Evolutionary conservation across 305 asterid species (phyloP).

Genomic region (Fraxinus floribunda): DNA sequence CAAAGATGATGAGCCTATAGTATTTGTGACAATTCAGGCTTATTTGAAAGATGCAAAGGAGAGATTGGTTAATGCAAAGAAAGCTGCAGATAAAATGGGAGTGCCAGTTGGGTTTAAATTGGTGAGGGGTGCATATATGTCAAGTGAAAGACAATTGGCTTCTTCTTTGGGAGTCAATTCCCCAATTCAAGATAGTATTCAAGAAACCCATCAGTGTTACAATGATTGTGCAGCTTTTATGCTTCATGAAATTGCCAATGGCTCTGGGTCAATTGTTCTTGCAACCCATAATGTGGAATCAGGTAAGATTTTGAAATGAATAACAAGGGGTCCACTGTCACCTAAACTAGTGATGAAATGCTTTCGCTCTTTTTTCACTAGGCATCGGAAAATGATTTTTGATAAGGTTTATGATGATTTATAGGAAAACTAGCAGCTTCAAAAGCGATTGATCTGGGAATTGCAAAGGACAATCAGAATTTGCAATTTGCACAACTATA

Average conservation of each 20-base stretch:
- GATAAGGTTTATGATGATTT: background rate
- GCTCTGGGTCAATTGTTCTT: constrained; percentile 63
- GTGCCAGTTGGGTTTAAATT: constrained; percentile 69
- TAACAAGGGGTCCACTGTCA: background rate
- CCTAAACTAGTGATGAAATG: background rate
- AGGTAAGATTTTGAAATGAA: constrained; percentile 33
- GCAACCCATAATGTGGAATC: constrained; percentile 92
- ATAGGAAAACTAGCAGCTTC: constrained; percentile 64
- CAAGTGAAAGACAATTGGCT: constrained; percentile 50
- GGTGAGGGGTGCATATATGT: constrained; percentile 89
- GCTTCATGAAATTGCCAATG: constrained; percentile 50
- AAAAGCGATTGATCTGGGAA: constrained; percentile 54
- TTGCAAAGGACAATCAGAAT: constrained; percentile 34
- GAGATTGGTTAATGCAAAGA: constrained; percentile 47
- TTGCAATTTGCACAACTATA: constrained; percentile 79
- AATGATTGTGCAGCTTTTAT: constrained; percentile 54
- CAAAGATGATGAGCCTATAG: constrained; percentile 42
- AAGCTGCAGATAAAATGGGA: constrained; percentile 51
- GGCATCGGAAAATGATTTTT: background rate
- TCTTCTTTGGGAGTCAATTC: constrained; percentile 37
- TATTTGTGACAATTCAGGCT: constrained; percentile 73
- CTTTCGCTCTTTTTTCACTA: background rate
- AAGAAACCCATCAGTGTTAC: constrained; percentile 54
- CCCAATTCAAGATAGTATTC: constrained; percentile 56
- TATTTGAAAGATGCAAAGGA: constrained; percentile 62